Evolutionary conservation across 176 grass and related monocot genomes (phyloP), one percentile per base, ranked within the genome.

Genomic region (Pontederia paniculata): DNA sequence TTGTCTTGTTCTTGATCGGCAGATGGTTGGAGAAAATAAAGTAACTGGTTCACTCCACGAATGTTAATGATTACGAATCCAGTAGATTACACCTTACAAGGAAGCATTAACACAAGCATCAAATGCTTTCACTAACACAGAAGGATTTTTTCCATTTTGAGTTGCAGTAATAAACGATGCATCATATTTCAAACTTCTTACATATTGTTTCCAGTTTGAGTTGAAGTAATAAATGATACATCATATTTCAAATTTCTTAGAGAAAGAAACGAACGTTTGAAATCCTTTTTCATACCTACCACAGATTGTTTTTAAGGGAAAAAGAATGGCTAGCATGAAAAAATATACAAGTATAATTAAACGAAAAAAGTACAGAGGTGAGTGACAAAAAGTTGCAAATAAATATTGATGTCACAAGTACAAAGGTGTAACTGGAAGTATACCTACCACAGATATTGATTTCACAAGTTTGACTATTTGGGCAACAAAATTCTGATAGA

Each of bases 391-490:
- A 78, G 64, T 41, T 17, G 57, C 22, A 19, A 23, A 44, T 17
- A 58, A 45, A 49, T 45, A 15, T 50, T 23, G 53, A 53, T 58
- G 42, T 25, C 58, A 17, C 44, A 28, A 45, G 25, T 44, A 70
- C 47, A 59, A n/a, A n/a, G n/a, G n/a, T n/a, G 46, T 69, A 23
- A n/a, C 37, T 12, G 6, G 55, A 17, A 41, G 25, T 65, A 25
- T 76, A 81, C 91, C 87, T 97, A 97, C 91, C 71, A 90, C 91
- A 74, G 83, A 81, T 80, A 97, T 79, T 42, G 91, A 90, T 97
- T 87, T 97, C 58, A 97, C 63, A 57, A 88, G 75, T 81, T 77
- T 84, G 44, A 79, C 74, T 44, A 97, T 65, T 68, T 86, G 77
- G 58, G 74, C 76, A 75, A 97, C 86, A 81, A 97, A 97, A 65